Percentiles rank a stretch among this genome's conserved stretches.
These are phyloP conservation scores for Teunomyces cretensis DNA, from an alignment of 805 yeast species.

Conservation along the genomic window DNA sequence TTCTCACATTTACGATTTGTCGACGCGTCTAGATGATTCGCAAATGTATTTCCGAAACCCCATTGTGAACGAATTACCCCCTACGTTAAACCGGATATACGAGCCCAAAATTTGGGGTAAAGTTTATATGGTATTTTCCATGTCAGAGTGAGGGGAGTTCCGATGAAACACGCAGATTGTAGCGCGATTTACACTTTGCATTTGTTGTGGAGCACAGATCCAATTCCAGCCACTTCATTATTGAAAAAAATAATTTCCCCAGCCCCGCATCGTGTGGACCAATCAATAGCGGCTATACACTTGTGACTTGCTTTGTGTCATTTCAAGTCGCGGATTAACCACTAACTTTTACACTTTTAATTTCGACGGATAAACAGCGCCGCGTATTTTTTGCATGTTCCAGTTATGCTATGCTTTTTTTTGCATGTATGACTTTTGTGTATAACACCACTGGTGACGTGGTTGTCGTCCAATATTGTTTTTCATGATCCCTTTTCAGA, in stretches of 20 bases:
- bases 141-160: background rate
- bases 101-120: no score
- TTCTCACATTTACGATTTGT: no score
- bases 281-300: background rate
- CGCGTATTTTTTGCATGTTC: background rate
- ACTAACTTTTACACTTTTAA: background rate
- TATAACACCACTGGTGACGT: no score
- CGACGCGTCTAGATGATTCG: no score
- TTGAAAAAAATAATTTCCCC: background rate
- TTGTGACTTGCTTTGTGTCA: background rate
- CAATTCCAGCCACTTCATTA: background rate
- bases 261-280: background rate
- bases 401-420: background rate
- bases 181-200: background rate
- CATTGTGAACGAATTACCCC: no score
- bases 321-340: conserved; percentile 2
- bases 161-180: background rate
- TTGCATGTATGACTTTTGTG: no score
- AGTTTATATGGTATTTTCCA: no score
- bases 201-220: background rate
- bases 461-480: no score
- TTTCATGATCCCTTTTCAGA: no score
- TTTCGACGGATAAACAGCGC: background rate
- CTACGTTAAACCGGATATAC: no score
- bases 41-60: no score